Evolutionary conservation across 257 asterid genomes (phyloP).

Genomic region (Penstemon barbatus): DNA sequence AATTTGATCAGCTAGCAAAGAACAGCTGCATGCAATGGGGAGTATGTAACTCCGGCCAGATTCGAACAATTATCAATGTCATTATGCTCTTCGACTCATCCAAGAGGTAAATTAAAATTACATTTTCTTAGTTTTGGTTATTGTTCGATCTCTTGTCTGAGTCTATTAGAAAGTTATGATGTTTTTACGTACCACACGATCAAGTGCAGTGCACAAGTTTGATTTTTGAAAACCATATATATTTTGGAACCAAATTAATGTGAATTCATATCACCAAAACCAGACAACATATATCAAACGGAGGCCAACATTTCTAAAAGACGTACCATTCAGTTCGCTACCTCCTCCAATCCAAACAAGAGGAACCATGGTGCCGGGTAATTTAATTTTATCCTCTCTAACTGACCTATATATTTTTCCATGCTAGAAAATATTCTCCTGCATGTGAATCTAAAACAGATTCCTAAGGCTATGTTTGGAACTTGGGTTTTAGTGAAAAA

Average conservation of each 20-base stretch:
- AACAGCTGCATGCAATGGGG: slow-evolving; percentile 47
- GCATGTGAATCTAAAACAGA: not conserved
- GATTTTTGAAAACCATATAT: slow-evolving; percentile 4
- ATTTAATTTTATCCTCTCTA: slow-evolving; percentile 1
- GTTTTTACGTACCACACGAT: not conserved
- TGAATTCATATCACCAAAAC: slow-evolving; percentile 25
- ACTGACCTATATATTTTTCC: not conserved
- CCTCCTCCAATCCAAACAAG: slow-evolving; percentile 23
- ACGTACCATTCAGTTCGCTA: slow-evolving; percentile 29
- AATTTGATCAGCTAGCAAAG: slow-evolving; percentile 40
- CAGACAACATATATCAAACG: not conserved
- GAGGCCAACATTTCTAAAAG: slow-evolving; percentile 5
- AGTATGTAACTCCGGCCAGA: slow-evolving; percentile 40
- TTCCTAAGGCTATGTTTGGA: too few species aligned
- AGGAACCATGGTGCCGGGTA: slow-evolving; percentile 39
- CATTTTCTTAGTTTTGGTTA: not conserved
- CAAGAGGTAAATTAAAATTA: slow-evolving; percentile 32
- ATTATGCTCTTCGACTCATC: slow-evolving; percentile 31
- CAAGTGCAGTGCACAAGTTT: slow-evolving; percentile 35
- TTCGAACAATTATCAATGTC: slow-evolving; percentile 36
- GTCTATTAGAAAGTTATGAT: not conserved
- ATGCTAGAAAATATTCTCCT: not conserved
- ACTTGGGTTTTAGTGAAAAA: too few species aligned
- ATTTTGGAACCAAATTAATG: slow-evolving; percentile 53
- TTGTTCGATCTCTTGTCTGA: not conserved